Evolutionary conservation across 345 rosid species (phyloP).

Genomic region (Melaleuca alternifolia): DNA sequence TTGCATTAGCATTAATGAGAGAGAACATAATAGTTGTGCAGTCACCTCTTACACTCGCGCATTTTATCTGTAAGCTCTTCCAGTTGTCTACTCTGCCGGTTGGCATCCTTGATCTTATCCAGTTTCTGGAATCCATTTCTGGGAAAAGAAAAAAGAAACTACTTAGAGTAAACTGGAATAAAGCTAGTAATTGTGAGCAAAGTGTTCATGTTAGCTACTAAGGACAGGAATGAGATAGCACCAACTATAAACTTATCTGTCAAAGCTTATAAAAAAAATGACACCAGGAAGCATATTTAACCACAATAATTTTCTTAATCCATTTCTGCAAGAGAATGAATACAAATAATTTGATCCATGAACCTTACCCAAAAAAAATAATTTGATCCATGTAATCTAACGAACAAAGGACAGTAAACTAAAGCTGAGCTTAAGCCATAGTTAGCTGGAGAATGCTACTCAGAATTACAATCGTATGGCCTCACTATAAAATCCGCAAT

Average conservation of each 20-base stretch:
- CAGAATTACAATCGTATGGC: not conserved
- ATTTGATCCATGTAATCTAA: not conserved
- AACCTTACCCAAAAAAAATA: no score
- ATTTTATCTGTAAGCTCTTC: constrained; percentile 93
- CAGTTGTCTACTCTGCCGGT: constrained; percentile 82
- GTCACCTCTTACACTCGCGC: constrained; percentile 91
- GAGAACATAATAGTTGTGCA: not conserved
- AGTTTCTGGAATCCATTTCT: constrained; percentile 96
- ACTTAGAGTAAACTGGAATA: not conserved
- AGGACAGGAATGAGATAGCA: not conserved
- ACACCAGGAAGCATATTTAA: not conserved
- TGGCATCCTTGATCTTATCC: constrained; percentile 91
- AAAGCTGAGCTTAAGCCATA: not conserved
- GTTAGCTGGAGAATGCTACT: not conserved
- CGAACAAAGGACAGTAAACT: not conserved
- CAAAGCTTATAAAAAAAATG: not conserved
- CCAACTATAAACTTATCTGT: not conserved
- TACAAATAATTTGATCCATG: not conserved
- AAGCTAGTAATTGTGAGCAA: not conserved
- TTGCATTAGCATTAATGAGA: not conserved
- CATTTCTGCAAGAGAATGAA: not conserved
- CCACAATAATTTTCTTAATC: not conserved
- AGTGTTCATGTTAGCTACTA: not conserved
- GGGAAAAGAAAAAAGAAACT: not conserved
- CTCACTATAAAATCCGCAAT: not conserved